Evolutionary conservation across 345 rosid genomes (phyloP), one percentile per base, ranked within the genome.

Genomic region (Stellera chamaejasme): DNA sequence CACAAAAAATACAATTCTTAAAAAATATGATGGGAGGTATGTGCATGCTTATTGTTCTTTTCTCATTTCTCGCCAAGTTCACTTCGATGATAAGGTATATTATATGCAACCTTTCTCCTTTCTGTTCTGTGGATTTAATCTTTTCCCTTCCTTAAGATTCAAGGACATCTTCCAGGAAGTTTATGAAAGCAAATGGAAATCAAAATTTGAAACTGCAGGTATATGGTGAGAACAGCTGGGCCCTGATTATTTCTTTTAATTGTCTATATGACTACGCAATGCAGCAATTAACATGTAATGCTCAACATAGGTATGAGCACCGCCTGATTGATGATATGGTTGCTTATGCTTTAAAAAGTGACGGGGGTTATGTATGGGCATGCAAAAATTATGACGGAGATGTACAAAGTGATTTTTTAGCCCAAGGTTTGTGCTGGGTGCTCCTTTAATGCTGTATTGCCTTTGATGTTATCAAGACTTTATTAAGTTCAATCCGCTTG

Each of bases 361-460:
- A 88, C 46, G 93, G 98, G 48, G 96, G 96, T 52, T 92, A 82
- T 59, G 98, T 88, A 14, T 92, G 96, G 98, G 98, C 98, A 23
- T 88, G 98, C 82, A 90, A 90, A 74, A 90, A 87, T 71, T 90
- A 90, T 66, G 97, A 90, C 72, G 97, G 97, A 49, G 98, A 91
- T 78, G 96, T 91, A 56, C 98, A 91, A 77, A 91, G 96, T 73
- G 98, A 92, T 77, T 88, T 88, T 81, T 76, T 92, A 63, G 95
- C 98, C 65, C 96, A 92, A 86, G 96, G 98, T 86, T 63, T 52
- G 66, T 48, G n/a, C 5, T 41, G 13, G 59, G 14, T 61, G 49
- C 47, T 26, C 13, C 13, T 44, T 10, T 51, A 27, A 16, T 27
- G 46, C 45, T n/a, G 26, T 4, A 26, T 11, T 12, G 13, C 23